Conservation (phyloP, 1,284 basidiomycete genomes). For the Rhodotorula sp. region DNA sequence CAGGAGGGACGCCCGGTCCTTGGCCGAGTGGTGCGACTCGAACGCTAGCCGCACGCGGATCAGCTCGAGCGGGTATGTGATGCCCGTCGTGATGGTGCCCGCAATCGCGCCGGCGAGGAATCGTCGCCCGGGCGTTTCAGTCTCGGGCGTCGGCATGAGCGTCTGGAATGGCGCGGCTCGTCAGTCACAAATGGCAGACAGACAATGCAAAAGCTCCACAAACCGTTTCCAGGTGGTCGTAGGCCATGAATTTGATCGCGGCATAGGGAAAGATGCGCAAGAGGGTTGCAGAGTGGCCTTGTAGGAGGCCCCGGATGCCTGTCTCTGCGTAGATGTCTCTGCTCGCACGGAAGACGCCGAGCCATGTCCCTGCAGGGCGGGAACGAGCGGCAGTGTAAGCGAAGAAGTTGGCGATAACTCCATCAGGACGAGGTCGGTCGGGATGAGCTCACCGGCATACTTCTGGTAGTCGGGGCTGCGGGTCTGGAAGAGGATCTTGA, state of each 20-base stretch:
- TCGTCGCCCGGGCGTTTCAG: constrained; percentile 77
- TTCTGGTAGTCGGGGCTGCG: constrained; percentile 92
- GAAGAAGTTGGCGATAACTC: neutral
- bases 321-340: constrained; percentile 68
- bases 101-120: constrained; percentile 87
- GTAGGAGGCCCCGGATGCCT: constrained; percentile 80
- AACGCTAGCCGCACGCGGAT: constrained; percentile 95
- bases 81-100: constrained; percentile 82
- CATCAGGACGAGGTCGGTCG: neutral
- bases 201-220: constrained; percentile 43
- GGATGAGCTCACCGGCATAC: constrained; percentile 69
- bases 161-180: constrained; percentile 47
- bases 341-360: constrained; percentile 76
- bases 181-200: no score
- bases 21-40: constrained; percentile 37
- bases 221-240: constrained; percentile 81
- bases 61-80: constrained; percentile 93
- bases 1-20: constrained; percentile 62
- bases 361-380: constrained; percentile 67
- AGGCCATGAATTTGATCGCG: constrained; percentile 96
- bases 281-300: constrained; percentile 90
- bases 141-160: constrained; percentile 78
- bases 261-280: constrained; percentile 85
- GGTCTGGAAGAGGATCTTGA: constrained; percentile 99
- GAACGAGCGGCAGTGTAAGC: neutral